These are phyloP conservation scores for Trichoderma sp. DNA, from an alignment of 2,329 filamentous ascomycete genomes.

Conservation along the genomic window DNA sequence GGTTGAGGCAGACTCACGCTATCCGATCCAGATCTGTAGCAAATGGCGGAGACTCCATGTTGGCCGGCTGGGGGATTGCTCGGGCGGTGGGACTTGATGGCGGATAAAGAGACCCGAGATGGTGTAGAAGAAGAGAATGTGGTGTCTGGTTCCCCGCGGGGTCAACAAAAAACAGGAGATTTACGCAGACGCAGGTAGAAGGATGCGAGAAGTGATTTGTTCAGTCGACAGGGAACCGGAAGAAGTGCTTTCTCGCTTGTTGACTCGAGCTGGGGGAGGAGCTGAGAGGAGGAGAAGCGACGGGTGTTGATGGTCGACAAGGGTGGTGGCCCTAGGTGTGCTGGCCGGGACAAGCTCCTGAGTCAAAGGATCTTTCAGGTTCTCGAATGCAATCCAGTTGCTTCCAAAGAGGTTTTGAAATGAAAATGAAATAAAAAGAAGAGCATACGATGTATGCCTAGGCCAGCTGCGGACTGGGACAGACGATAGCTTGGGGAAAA, in stretches of 20 bases:
- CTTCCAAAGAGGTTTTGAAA: background rate
- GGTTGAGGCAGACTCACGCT: constrained; percentile 19
- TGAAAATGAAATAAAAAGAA: constrained; percentile 1
- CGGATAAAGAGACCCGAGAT: constrained; percentile 20
- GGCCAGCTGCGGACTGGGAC: constrained; percentile 6
- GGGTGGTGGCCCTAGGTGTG: background rate
- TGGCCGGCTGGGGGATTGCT: constrained; percentile 15
- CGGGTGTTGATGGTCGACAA: constrained; percentile 1
- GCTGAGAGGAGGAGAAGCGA: constrained; percentile 6
- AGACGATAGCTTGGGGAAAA: constrained; percentile 16
- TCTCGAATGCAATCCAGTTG: background rate
- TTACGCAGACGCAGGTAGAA: background rate
- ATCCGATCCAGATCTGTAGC: constrained; percentile 22
- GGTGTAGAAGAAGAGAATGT: constrained; percentile 16
- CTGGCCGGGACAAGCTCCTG: background rate
- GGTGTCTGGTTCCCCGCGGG: constrained; percentile 15
- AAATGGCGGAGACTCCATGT: constrained; percentile 19
- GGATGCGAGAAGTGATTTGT: constrained; percentile 12
- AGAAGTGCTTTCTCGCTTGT: constrained; percentile 11
- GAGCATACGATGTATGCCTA: background rate
- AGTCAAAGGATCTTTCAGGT: background rate
- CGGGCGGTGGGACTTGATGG: constrained; percentile 11
- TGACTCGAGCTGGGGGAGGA: background rate
- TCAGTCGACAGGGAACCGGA: background rate
- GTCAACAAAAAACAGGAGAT: constrained; percentile 10